Conservation (phyloP, 495 filamentous ascomycete genomes). For the Clohesyomyces aquaticus region DNA sequence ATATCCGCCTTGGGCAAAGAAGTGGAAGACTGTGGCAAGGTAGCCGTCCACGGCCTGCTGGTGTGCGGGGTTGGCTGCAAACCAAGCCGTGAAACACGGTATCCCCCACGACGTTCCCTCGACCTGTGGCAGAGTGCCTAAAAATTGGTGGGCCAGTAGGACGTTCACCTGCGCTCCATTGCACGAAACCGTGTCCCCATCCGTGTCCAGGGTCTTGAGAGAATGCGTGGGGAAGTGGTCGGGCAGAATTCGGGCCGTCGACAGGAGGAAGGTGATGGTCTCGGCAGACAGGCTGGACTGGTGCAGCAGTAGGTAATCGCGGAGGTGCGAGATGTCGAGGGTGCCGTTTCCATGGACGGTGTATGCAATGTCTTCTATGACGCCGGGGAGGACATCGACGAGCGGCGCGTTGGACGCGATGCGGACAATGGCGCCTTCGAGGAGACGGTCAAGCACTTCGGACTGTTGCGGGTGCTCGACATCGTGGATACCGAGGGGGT, state of each 20-base stretch:
- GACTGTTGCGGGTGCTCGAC: conserved; percentile 17
- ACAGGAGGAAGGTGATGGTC: conserved; percentile 3
- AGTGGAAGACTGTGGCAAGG: conserved; percentile 18
- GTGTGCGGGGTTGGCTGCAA: conserved; percentile 18
- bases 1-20: conserved; percentile 27
- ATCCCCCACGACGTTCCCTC: conserved; percentile 24
- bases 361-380: conserved; percentile 38
- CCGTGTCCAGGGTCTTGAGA: conserved; percentile 4
- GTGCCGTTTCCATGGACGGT: conserved; percentile 32
- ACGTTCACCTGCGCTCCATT: conserved; percentile 26
- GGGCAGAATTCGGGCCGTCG: conserved; percentile 1
- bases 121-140: conserved; percentile 20
- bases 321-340: conserved; percentile 15
- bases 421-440: conserved; percentile 4
- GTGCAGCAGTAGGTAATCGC: conserved; percentile 5
- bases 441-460: conserved; percentile 16
- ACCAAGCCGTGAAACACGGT: conserved; percentile 33
- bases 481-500: conserved; percentile 31
- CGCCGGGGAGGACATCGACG: background rate
- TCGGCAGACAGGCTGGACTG: background rate
- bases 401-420: conserved; percentile 3
- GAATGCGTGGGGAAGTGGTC: conserved; percentile 7
- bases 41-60: conserved; percentile 27
- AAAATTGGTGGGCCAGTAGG: conserved; percentile 33
- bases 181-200: conserved; percentile 1